These are phyloP conservation scores for Penicillium paradoxum DNA, from an alignment of 495 filamentous ascomycete species.

Conservation along the genomic window DNA sequence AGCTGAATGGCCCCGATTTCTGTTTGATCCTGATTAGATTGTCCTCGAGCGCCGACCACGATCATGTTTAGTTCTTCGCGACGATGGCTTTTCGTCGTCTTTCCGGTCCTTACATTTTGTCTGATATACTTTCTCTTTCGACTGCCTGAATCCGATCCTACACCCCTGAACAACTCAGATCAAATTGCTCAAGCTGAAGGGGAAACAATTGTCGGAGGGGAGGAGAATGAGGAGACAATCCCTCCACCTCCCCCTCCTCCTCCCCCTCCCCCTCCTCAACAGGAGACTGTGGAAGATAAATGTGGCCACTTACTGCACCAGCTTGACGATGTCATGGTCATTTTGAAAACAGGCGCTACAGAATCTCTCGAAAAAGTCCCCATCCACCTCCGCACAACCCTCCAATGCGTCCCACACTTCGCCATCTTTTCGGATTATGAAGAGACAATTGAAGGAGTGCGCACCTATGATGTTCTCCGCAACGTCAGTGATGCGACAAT, in stretches of 20 bases:
- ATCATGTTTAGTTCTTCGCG: constrained; percentile 27
- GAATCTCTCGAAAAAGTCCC: constrained; percentile 36
- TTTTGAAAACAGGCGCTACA: constrained; percentile 42
- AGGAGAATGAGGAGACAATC: not conserved
- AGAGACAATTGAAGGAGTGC: constrained; percentile 36
- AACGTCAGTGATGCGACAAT: constrained; percentile 31
- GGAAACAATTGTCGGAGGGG: constrained; percentile 11
- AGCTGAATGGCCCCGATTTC: constrained; percentile 1
- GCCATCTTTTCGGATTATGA: constrained; percentile 46
- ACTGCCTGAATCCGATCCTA: constrained; percentile 9
- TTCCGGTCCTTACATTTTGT: constrained; percentile 21
- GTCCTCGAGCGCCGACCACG: not conserved
- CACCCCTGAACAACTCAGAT: not conserved
- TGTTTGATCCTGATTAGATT: constrained; percentile 3
- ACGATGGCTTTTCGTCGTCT: constrained; percentile 26
- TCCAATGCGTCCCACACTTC: constrained; percentile 38
- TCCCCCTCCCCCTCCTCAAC: not conserved
- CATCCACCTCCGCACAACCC: constrained; percentile 37
- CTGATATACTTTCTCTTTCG: constrained; percentile 18
- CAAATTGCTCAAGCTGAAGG: constrained; percentile 6
- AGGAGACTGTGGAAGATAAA: constrained; percentile 8
- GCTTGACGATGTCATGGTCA: constrained; percentile 36
- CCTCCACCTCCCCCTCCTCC: not conserved
- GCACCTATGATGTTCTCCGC: constrained; percentile 37
- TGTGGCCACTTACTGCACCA: constrained; percentile 17